Evolutionary conservation across 108 stramenopile species (phyloP), one percentile per base, ranked within the genome.

Genomic region (Epithemia pelagica): DNA sequence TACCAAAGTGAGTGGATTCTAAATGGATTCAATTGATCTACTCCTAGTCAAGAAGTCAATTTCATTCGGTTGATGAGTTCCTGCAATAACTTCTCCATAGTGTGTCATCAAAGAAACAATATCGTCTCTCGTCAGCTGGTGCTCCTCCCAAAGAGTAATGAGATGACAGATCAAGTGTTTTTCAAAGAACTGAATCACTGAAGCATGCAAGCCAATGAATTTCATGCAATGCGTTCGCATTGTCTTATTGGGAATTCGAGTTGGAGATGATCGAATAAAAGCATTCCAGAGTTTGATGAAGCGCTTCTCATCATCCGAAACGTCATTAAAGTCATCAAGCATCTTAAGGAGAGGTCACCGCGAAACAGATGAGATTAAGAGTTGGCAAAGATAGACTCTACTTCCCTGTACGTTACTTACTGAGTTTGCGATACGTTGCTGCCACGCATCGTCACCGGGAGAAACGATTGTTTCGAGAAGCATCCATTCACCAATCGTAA

Each of bases 231-330:
- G 56, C 56, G 7, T 7, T 58, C 25, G 7, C 26, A 58, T 19
- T 5, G 7, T 21, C 21, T 58, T 58, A 8, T 58, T 23, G 7
- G 56, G 56, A 23, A 27, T 58, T 18, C 21, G 56, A 7, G 56
- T 23, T 19, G 63, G 71, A 46, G 61, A 54, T 51, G 64, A 71
- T 46, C 37, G 37, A 30, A 80, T 80, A 64, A 78, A 81, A 22
- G 64, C 64, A 61, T 80, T 84, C 83, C 79, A 84, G n/a, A 84
- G 28, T 63, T 78, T 77, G 74, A 80, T 74, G 54, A 81, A 81
- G 26, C 58, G 46, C 61, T 84, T 81, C 51, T 81, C 83, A 56
- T 69, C 59, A 18, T 53, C 30, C 1, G 78, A 71, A 30, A 84
- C 77, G 52, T 84, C 83, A 27, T 84, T 77, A 56, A 84, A 84